Evolutionary conservation across 345 rosid genomes (phyloP).

Genomic region (Melaleuca quinquenervia): DNA sequence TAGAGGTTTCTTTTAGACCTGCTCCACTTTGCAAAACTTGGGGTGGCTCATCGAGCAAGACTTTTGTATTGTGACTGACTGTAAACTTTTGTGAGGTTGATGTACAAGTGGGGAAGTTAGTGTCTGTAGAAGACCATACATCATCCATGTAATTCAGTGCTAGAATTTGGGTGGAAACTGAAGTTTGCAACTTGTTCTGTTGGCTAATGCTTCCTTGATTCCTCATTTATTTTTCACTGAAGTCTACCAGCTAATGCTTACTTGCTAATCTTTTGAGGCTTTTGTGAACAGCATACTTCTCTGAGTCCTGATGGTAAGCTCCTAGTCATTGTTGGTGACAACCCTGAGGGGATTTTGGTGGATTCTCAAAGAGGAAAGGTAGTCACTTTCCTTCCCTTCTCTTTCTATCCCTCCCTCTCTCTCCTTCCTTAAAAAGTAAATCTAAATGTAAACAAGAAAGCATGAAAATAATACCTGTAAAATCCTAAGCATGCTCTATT

Average conservation of each 20-base stretch:
- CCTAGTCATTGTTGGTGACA: conserved; percentile 41
- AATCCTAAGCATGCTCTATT: background rate
- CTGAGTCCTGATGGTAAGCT: conserved; percentile 44
- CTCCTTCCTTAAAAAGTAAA: background rate
- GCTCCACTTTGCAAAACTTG: background rate
- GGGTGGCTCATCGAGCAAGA: background rate
- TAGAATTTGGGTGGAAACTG: background rate
- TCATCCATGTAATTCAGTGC: background rate
- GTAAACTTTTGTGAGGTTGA: background rate
- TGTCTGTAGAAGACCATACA: background rate
- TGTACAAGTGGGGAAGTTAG: background rate
- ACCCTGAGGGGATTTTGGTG: conserved; percentile 31
- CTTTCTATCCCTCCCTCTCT: background rate
- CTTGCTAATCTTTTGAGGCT: background rate
- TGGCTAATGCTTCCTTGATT: background rate
- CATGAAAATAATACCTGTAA: background rate
- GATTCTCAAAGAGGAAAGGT: conserved; percentile 46
- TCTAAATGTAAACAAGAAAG: background rate
- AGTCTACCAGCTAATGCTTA: background rate
- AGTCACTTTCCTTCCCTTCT: background rate
- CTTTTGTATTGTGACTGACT: background rate
- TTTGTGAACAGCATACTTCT: conserved; percentile 28
- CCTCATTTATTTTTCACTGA: background rate
- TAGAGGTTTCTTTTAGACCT: background rate
- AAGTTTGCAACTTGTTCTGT: background rate